phyloP scores from a whole-genome alignment of 2,329 filamentous ascomycete species.

The Penicillium concentricum region DNA sequence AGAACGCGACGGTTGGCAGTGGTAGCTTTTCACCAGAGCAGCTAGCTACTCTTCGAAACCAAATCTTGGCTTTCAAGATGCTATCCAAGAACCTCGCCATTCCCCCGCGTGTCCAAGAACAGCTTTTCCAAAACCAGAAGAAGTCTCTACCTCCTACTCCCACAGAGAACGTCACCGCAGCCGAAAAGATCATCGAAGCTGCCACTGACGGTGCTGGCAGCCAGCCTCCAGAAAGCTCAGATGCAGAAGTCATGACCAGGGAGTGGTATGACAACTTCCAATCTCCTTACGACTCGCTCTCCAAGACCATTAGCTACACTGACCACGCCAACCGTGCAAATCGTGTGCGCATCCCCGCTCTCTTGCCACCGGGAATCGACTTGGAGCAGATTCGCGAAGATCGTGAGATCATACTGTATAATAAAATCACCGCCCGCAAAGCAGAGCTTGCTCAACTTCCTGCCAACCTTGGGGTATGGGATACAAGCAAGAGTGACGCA shows the following conservation, averaged over 20 bases:
- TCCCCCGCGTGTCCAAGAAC: constrained; percentile 73
- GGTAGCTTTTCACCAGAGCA: constrained; percentile 76
- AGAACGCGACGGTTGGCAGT: constrained; percentile 31
- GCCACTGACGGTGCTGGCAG: constrained; percentile 37
- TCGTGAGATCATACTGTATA: constrained; percentile 83
- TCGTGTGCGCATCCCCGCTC: constrained; percentile 77
- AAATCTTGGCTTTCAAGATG: constrained; percentile 89
- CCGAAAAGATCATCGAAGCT: constrained; percentile 40
- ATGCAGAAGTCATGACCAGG: constrained; percentile 30
- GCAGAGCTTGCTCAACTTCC: constrained; percentile 79
- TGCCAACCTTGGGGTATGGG: constrained; percentile 84
- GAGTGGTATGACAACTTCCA: constrained; percentile 69
- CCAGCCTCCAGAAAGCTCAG: constrained; percentile 28
- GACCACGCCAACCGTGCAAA: constrained; percentile 59
- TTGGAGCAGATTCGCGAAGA: constrained; percentile 82
- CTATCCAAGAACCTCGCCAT: constrained; percentile 84
- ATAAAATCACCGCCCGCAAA: constrained; percentile 81
- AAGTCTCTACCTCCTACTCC: constrained; percentile 39
- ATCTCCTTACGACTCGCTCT: constrained; percentile 64
- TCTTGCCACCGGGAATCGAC: constrained; percentile 86
- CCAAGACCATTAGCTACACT: constrained; percentile 36
- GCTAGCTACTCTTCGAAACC: constrained; percentile 72
- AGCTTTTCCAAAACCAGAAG: constrained; percentile 65
- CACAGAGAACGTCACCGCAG: constrained; percentile 33
- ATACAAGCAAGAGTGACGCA: constrained; percentile 68